Percentiles rank a stretch among this genome's conserved stretches.
Evolutionary conservation across 768 basidiomycete species (phyloP).

Genomic region (Mycena amicta): DNA sequence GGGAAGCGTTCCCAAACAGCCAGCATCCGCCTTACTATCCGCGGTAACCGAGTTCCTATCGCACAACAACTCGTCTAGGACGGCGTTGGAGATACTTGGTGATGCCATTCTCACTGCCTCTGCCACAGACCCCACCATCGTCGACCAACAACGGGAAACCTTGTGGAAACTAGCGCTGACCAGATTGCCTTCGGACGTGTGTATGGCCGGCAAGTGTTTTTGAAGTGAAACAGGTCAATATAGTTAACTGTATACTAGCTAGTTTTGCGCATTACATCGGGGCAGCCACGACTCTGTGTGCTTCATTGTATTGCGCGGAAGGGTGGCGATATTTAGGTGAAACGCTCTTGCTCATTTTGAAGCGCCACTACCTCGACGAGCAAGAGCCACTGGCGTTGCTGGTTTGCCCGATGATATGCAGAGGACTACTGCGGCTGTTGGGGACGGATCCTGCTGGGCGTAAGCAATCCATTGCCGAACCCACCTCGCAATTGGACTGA

Average conservation of each 20-base stretch:
- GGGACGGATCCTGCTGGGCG: slow-evolving; percentile 26
- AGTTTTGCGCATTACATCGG: slow-evolving; percentile 49
- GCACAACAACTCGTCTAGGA: slow-evolving; percentile 2
- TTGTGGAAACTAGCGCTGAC: slow-evolving; percentile 41
- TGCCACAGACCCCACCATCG: slow-evolving; percentile 31
- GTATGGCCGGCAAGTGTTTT: slow-evolving; percentile 34
- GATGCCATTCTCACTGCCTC: slow-evolving; percentile 39
- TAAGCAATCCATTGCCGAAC: slow-evolving; percentile 24
- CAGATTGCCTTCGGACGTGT: slow-evolving; percentile 32
- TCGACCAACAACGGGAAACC: slow-evolving; percentile 30
- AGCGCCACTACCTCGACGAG: slow-evolving; percentile 45
- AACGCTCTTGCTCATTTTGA: slow-evolving; percentile 48
- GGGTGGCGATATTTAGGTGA: slow-evolving; percentile 59
- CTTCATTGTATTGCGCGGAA: slow-evolving; percentile 47
- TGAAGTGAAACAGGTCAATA: slow-evolving; percentile 26
- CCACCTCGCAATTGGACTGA: background rate
- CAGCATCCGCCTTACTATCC: slow-evolving; percentile 26
- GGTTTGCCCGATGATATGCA: slow-evolving; percentile 51
- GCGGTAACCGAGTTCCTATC: slow-evolving; percentile 23
- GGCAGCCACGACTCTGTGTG: slow-evolving; percentile 27
- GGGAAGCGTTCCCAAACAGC: slow-evolving; percentile 22
- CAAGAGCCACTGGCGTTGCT: slow-evolving; percentile 55
- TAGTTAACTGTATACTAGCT: slow-evolving; percentile 35
- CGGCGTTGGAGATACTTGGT: slow-evolving; percentile 27
- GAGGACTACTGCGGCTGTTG: slow-evolving; percentile 46